These are phyloP conservation scores for Myrica gale DNA, from an alignment of 306 rosid species.

Conservation along the genomic window DNA sequence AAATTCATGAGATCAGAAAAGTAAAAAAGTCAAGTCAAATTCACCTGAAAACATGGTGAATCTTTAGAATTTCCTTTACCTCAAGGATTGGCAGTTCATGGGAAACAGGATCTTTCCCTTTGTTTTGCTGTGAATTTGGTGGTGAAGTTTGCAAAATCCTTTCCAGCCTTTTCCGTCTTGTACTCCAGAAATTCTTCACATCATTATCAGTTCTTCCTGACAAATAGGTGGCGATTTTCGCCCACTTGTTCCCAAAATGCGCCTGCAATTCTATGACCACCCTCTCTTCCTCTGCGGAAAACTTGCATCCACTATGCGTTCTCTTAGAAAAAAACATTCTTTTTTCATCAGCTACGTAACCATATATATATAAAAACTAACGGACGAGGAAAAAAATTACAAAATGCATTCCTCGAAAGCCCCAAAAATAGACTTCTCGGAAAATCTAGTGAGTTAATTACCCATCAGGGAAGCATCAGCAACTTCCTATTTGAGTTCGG, in stretches of 20 bases:
- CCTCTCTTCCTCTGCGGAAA: slow-evolving; percentile 59
- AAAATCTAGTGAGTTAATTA: too few species aligned
- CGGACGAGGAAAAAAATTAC: too few species aligned
- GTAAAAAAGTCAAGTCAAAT: not conserved
- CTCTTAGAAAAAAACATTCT: not conserved
- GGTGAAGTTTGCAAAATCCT: slow-evolving; percentile 41
- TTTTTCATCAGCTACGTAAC: not conserved
- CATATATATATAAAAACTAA: not conserved
- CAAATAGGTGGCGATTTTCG: slow-evolving; percentile 55
- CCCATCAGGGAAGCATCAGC: too few species aligned
- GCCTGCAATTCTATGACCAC: slow-evolving; percentile 59
- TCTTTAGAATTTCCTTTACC: slow-evolving; percentile 18
- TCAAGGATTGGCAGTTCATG: slow-evolving; percentile 21
- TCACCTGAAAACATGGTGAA: not conserved
- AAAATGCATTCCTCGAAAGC: too few species aligned
- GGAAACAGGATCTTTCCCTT: slow-evolving; percentile 25
- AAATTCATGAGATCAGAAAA: too few species aligned
- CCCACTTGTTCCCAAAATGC: slow-evolving; percentile 68
- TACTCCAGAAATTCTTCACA: slow-evolving; percentile 74
- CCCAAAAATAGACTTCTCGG: too few species aligned
- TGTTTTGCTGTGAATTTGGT: slow-evolving; percentile 35
- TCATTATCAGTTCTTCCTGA: slow-evolving; percentile 61
- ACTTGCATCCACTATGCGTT: slow-evolving; percentile 53
- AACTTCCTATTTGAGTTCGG: too few species aligned
- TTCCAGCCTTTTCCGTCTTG: slow-evolving; percentile 45